A percentile compares a stretch with the other conserved stretches of the same genome.
Evolutionary conservation across 2,329 filamentous ascomycete genomes (phyloP).

Genomic region (Phialemoniopsis sp.): DNA sequence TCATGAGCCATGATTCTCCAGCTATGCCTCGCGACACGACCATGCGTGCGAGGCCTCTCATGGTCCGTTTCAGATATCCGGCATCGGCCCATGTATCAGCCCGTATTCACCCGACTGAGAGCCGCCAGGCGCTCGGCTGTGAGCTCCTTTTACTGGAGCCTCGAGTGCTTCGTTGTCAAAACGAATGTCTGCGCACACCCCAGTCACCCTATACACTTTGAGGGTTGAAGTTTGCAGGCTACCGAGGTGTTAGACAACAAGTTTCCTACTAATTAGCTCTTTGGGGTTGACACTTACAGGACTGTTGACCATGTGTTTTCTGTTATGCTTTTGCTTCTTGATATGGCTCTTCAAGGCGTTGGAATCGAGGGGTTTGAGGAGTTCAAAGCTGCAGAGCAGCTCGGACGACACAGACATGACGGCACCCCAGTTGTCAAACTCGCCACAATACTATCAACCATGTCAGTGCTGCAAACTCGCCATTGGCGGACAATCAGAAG

Average conservation of each 20-base stretch:
- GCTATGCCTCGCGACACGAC: no score
- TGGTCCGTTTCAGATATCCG: no score
- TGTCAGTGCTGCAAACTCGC: constrained; percentile 12
- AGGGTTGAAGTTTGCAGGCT: constrained; percentile 53
- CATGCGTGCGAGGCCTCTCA: no score
- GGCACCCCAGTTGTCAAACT: constrained; percentile 98
- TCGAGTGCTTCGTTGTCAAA: not conserved
- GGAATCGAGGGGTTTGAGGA: constrained; percentile 93
- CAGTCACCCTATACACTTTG: constrained; percentile 42
- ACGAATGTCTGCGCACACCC: constrained; percentile 1
- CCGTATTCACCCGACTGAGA: no score
- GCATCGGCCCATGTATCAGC: no score
- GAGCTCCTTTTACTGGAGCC: no score
- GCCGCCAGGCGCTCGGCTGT: no score
- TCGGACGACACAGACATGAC: constrained; percentile 97
- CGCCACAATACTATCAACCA: constrained; percentile 76
- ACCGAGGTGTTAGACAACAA: constrained; percentile 5
- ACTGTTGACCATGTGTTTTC: constrained; percentile 93
- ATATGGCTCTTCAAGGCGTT: constrained; percentile 97
- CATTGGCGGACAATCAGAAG: not conserved
- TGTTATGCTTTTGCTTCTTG: constrained; percentile 94
- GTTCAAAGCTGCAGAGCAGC: constrained; percentile 92
- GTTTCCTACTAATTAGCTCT: constrained; percentile 5
- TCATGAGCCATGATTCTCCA: no score
- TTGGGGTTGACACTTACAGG: constrained; percentile 60